Base-by-base conservation (phyloP, 2,329 filamentous ascomycete species). In the Rutstroemia sp. region DNA sequence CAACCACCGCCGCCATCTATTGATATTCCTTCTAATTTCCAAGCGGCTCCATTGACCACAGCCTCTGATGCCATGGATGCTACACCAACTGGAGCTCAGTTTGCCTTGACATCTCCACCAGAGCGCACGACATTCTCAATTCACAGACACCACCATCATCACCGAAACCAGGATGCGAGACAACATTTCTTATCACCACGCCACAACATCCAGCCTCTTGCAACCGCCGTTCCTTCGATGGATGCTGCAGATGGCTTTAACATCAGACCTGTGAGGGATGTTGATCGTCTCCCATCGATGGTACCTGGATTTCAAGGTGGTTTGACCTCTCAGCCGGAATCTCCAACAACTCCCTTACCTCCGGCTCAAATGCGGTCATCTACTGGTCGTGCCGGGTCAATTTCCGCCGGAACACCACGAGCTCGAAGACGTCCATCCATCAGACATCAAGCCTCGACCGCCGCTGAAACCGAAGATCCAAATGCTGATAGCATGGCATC, bases 301-400 rank as follows among this genome's bases (percentile, higher is more conserved):
- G 77, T 86, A 46, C 82, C 87, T 6, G 80, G 86, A 42, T 76
- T 86, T 54, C 81, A 87, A 60, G 77, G 80, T 10, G 86, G 87
- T 53, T 74, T 91, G 54, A 80, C 81, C 44, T 96, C 92, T n/a
- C 92, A 95, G 69, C 94, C 94, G 8, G 88, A 92, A 57, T 96
- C 91, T 12, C 91, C 91, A 1, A 94, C 89, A 6, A 95, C 91
- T 0, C 91, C 91, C 14, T 78, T 88, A 46, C 86, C 86, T 48
- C 83, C 86, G 1, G 76, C 84, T 25, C 84, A 86, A 73, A 69
- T 79, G 58, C 71, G 76, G 66, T 81, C 82, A 38, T 78, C 80
- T 5, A 78, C 78, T 9, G 76, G 77, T 58, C 81, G 74, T 59
- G 78, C 77, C 25, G 77, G 73, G 19, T 81, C 78, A 47, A 77